Evolutionary conservation across 495 filamentous ascomycete species (phyloP).

Genomic region (Hypoxylon cercidicola): DNA sequence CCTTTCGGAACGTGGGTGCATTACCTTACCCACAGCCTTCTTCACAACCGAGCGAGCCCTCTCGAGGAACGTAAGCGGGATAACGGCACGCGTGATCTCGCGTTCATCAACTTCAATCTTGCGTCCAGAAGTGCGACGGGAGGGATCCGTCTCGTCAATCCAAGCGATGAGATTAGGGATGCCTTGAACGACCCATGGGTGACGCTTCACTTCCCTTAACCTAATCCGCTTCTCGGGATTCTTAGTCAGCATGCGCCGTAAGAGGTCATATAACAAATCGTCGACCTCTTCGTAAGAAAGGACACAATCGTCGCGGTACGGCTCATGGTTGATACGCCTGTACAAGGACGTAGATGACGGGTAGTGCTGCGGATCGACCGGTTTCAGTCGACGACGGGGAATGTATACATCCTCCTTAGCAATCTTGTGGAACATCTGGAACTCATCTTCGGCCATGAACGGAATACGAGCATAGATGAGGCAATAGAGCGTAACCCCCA

Average conservation of each 20-base stretch:
- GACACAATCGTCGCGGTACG: conserved; percentile 70
- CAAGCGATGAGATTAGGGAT: conserved; percentile 78
- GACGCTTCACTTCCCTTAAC: conserved; percentile 91
- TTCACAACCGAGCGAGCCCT: conserved; percentile 74
- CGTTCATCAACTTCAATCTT: conserved; percentile 92
- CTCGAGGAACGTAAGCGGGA: conserved; percentile 86
- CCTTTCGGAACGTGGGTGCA: conserved; percentile 66
- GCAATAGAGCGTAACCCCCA: conserved; percentile 95
- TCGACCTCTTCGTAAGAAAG: conserved; percentile 88
- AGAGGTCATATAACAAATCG: conserved; percentile 80
- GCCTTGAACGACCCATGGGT: conserved; percentile 91
- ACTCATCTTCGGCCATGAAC: conserved; percentile 91
- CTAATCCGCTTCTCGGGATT: conserved; percentile 88
- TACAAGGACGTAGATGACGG: conserved; percentile 61
- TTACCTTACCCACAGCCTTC: conserved; percentile 70
- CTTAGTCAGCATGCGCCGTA: conserved; percentile 85
- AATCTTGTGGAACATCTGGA: conserved; percentile 87
- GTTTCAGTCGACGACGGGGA: conserved; percentile 79
- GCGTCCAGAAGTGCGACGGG: conserved; percentile 79
- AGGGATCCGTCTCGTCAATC: conserved; percentile 94
- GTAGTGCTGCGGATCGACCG: conserved; percentile 70
- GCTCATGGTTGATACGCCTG: conserved; percentile 61
- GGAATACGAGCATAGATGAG: conserved; percentile 93
- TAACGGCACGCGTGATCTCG: conserved; percentile 90
- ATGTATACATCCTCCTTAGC: conserved; percentile 91